These are phyloP conservation scores for Beauveria pseudobassiana DNA, from an alignment of 2,329 filamentous ascomycete species.

Conservation along the genomic window DNA sequence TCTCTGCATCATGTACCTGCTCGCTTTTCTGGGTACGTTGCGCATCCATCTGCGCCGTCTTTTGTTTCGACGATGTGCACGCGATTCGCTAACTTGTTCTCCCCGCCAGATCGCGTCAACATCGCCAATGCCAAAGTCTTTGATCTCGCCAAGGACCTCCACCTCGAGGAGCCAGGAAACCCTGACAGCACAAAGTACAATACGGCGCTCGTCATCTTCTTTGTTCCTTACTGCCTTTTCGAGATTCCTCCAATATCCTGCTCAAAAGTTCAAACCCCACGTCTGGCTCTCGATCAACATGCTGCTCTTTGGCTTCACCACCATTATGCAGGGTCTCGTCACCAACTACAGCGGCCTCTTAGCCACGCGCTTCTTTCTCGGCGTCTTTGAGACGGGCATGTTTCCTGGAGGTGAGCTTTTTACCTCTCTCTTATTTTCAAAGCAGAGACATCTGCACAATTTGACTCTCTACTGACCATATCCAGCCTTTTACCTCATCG, in stretches of 20 bases:
- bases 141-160: constrained; percentile 54
- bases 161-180: constrained; percentile 39
- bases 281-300: constrained; percentile 76
- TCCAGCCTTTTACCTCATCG: constrained; percentile 58
- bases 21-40: constrained; percentile 53
- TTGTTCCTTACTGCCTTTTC: constrained; percentile 66
- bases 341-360: constrained; percentile 71
- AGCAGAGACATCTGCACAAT: neutral
- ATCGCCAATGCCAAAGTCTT: constrained; percentile 72
- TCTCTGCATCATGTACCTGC: constrained; percentile 62
- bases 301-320: constrained; percentile 73
- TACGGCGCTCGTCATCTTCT: constrained; percentile 72
- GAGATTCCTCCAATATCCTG: constrained; percentile 51
- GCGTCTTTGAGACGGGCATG: constrained; percentile 68
- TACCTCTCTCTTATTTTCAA: neutral
- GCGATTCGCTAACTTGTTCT: neutral
- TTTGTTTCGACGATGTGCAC: neutral
- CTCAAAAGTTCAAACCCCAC: constrained; percentile 42
- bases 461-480: constrained; percentile 29
- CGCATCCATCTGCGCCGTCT: neutral
- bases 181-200: constrained; percentile 60
- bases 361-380: constrained; percentile 77
- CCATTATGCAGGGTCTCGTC: constrained; percentile 69
- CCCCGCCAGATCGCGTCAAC: constrained; percentile 55
- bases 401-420: constrained; percentile 38